These are phyloP conservation scores for Dendrobium chrysotoxum DNA, from an alignment of 106 monocot genomes.

Conservation along the genomic window DNA sequence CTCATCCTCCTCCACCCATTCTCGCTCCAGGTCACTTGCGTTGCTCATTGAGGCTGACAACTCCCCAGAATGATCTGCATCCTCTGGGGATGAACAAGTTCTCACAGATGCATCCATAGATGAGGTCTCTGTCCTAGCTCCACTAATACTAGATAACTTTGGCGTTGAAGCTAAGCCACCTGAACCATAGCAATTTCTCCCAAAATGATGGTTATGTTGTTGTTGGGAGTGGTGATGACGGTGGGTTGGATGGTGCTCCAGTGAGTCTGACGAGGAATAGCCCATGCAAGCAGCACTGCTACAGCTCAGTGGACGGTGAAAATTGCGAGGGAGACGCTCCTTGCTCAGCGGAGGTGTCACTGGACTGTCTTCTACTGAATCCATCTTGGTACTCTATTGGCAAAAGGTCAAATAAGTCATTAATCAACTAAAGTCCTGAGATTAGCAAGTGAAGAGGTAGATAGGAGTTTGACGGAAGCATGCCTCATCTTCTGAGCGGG, in stretches of 20 bases:
- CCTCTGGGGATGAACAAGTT: slow-evolving; percentile 62
- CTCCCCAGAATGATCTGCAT: slow-evolving; percentile 58
- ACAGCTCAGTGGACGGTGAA: slow-evolving; percentile 26
- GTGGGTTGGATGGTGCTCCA: slow-evolving; percentile 27
- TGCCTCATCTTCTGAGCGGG: slow-evolving; percentile 73
- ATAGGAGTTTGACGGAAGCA: not conserved
- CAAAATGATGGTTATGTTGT: slow-evolving; percentile 10
- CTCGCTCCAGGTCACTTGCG: slow-evolving; percentile 84
- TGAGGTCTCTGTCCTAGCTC: slow-evolving; percentile 69
- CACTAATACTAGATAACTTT: slow-evolving; percentile 85
- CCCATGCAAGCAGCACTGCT: slow-evolving; percentile 17
- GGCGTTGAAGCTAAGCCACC: slow-evolving; percentile 57
- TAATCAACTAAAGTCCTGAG: not conserved
- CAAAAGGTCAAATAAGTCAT: not conserved
- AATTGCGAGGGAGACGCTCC: slow-evolving; percentile 40
- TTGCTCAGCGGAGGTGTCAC: slow-evolving; percentile 62
- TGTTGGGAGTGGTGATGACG: not conserved
- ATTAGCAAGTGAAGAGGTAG: not conserved
- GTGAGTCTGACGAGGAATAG: slow-evolving; percentile 2
- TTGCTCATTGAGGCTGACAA: slow-evolving; percentile 65
- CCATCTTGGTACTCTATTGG: slow-evolving; percentile 58
- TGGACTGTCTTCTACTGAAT: slow-evolving; percentile 60
- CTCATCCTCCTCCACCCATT: slow-evolving; percentile 98
- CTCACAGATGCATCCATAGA: slow-evolving; percentile 62
- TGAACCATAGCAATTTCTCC: slow-evolving; percentile 23